A percentile compares a stretch with the other conserved stretches of the same genome.
phyloP scores from a whole-genome alignment of 2,329 filamentous ascomycete species.

The Elsinoe necatrix region DNA sequence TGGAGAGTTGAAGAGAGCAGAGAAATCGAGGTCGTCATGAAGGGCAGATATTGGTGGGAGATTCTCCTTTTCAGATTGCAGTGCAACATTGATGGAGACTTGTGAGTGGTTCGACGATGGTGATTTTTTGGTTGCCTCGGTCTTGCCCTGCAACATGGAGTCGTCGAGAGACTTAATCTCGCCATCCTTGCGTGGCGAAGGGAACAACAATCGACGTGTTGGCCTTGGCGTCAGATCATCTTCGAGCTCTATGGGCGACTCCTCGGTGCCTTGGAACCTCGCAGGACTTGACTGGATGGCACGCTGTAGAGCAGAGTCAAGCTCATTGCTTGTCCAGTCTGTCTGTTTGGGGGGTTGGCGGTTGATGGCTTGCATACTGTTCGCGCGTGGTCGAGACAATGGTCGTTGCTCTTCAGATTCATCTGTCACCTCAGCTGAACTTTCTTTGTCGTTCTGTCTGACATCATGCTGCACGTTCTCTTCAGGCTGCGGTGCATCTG shows the following conservation, averaged over 20 bases:
- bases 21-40: slow-evolving; percentile 44
- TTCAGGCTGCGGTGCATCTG: slow-evolving; percentile 17
- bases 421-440: slow-evolving; percentile 21
- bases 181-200: slow-evolving; percentile 61
- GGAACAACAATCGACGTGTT: slow-evolving; percentile 66
- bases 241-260: slow-evolving; percentile 43
- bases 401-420: slow-evolving; percentile 16
- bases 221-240: slow-evolving; percentile 48
- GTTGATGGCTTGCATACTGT: slow-evolving; percentile 39
- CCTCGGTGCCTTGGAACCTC: slow-evolving; percentile 40
- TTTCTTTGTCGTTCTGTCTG: slow-evolving; percentile 2
- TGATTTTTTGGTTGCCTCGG: slow-evolving; percentile 18
- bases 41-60: slow-evolving; percentile 34
- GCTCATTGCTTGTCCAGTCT: slow-evolving; percentile 19
- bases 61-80: slow-evolving; percentile 51
- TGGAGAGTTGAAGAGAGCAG: slow-evolving; percentile 56
- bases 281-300: slow-evolving; percentile 56
- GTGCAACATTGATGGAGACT: slow-evolving; percentile 28
- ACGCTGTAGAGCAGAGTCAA: slow-evolving; percentile 37
- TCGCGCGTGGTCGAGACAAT: slow-evolving; percentile 38
- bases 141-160: slow-evolving; percentile 24
- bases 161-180: slow-evolving; percentile 55
- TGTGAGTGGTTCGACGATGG: slow-evolving; percentile 15
- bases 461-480: slow-evolving; percentile 7
- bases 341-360: slow-evolving; percentile 28